Evolutionary conservation across 331 rosid species (phyloP).

Genomic region (Arachis monticola): DNA sequence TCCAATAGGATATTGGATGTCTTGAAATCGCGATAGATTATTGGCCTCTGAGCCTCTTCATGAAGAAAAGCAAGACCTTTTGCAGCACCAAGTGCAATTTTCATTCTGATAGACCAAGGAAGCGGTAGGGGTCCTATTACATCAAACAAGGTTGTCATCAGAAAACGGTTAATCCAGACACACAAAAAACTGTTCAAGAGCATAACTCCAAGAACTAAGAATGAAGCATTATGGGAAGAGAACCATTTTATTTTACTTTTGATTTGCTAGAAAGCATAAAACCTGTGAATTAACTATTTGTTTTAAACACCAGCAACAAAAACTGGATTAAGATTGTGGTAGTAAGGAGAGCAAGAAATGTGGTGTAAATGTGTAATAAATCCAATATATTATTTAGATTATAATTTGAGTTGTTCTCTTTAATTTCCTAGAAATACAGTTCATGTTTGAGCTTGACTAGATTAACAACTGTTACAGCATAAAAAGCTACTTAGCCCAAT

Average conservation of each 20-base stretch:
- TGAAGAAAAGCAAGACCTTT: slow-evolving; percentile 97
- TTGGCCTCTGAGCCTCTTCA: slow-evolving; percentile 79
- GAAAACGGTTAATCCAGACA: slow-evolving; percentile 35
- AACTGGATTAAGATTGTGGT: slow-evolving; percentile 10
- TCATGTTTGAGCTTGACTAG: neutral
- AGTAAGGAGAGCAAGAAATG: neutral
- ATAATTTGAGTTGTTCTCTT: neutral
- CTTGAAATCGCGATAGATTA: slow-evolving; percentile 96
- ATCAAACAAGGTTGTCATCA: slow-evolving; percentile 54
- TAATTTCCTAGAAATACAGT: neutral
- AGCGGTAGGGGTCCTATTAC: slow-evolving; percentile 93
- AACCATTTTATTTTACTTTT: slow-evolving; percentile 6
- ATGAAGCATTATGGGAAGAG: slow-evolving; percentile 19
- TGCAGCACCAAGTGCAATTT: slow-evolving; percentile 95
- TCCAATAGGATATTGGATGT: slow-evolving; percentile 95
- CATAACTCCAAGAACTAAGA: slow-evolving; percentile 19
- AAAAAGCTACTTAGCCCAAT: too few relatives aligned
- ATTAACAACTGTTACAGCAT: neutral
- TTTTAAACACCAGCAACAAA: neutral
- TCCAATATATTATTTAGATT: slow-evolving; percentile 2
- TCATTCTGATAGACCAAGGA: slow-evolving; percentile 97
- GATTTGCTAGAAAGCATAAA: neutral
- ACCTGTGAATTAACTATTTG: neutral
- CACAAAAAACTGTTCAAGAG: slow-evolving; percentile 12
- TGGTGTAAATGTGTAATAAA: neutral